phyloP scores from a whole-genome alignment of 2,329 filamentous ascomycete genomes.

The Monascus ruber region DNA sequence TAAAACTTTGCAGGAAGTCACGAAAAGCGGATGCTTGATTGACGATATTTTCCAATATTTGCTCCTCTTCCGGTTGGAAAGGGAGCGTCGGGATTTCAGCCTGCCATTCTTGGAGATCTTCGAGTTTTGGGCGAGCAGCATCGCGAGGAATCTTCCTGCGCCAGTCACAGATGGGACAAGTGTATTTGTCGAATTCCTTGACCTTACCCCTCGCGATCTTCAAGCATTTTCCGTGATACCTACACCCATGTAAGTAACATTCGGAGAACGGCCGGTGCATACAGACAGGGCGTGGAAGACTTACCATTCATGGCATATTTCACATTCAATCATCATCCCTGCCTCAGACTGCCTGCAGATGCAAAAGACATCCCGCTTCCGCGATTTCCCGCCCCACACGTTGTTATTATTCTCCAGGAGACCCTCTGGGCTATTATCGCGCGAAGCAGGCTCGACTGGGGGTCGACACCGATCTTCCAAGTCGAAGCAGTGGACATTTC shows the following conservation, averaged over 20 bases:
- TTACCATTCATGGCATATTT: constrained; percentile 94
- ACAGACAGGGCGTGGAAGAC: constrained; percentile 17
- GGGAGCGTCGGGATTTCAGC: constrained; percentile 70
- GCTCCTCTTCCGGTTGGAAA: constrained; percentile 93
- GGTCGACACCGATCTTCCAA: constrained; percentile 76
- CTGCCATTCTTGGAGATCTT: constrained; percentile 74
- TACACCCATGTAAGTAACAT: constrained; percentile 23
- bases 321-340: constrained; percentile 99
- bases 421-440: constrained; percentile 59
- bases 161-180: constrained; percentile 96
- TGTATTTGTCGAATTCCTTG: constrained; percentile 97
- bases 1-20: constrained; percentile 66
- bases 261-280: too few relatives aligned
- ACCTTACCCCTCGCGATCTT: constrained; percentile 97
- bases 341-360: constrained; percentile 89
- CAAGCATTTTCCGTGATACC: constrained; percentile 95
- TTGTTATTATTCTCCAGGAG: constrained; percentile 35
- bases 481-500: constrained; percentile 86
- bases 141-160: constrained; percentile 93
- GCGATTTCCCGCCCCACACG: constrained; percentile 39
- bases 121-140: constrained; percentile 85
- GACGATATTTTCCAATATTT: constrained; percentile 74
- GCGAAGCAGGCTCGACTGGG: constrained; percentile 82
- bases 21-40: constrained; percentile 75
- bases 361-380: constrained; percentile 77